These are phyloP conservation scores for Filobasidium floriforme DNA, from an alignment of 768 basidiomycete species.

Conservation along the genomic window DNA sequence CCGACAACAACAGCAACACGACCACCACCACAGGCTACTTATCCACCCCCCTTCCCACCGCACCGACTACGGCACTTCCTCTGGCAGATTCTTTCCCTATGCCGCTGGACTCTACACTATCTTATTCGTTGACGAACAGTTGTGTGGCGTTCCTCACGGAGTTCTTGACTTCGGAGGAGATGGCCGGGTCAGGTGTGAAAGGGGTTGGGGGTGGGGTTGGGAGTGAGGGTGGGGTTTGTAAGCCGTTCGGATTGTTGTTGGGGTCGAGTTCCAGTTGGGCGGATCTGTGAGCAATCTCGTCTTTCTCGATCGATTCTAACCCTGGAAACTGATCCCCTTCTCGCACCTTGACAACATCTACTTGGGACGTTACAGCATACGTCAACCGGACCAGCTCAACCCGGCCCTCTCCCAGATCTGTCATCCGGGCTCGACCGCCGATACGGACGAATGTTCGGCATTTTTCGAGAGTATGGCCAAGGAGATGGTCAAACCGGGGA, in stretches of 20 bases:
- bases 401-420: slow-evolving; percentile 19
- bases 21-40: not conserved
- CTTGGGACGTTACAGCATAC: not conserved
- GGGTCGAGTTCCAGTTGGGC: slow-evolving; percentile 16
- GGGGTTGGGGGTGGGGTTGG: not conserved
- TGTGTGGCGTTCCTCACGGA: slow-evolving; percentile 19
- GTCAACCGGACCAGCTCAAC: slow-evolving; percentile 13
- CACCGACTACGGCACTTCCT: not conserved
- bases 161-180: slow-evolving; percentile 13
- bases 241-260: slow-evolving; percentile 18
- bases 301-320: not conserved
- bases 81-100: slow-evolving; percentile 3
- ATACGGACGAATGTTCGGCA: slow-evolving; percentile 5
- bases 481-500: slow-evolving; percentile 6
- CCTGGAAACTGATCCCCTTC: not conserved
- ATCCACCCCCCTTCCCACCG: not conserved
- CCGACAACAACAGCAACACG: too few relatives aligned
- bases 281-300: slow-evolving; percentile 8
- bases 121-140: slow-evolving; percentile 11
- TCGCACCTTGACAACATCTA: not conserved
- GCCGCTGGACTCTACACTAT: slow-evolving; percentile 15
- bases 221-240: slow-evolving; percentile 1
- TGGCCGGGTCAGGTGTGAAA: not conserved
- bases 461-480: slow-evolving; percentile 11
- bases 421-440: not conserved